Base-by-base conservation (phyloP, 192 early-diverging fungal genomes). In the Rhizoclosmatium sp. region DNA sequence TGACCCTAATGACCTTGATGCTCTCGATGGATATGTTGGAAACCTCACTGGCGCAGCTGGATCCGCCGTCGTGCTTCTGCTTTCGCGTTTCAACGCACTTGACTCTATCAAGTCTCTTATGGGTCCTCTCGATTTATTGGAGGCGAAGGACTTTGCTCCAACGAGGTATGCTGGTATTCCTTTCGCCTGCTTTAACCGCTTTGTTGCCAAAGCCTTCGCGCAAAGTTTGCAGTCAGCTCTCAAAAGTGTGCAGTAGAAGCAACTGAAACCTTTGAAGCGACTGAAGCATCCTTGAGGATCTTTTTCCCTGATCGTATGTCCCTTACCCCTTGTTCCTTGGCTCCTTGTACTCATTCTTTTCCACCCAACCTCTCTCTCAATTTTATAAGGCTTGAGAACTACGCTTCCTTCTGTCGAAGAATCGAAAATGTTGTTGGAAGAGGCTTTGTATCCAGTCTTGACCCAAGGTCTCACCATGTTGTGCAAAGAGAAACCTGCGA, bases 401-500 rank as follows among this genome's bases (percentile, higher is more conserved):
- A 61, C 74, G 5, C 65, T 82, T 16, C 85, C 83, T 4, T 74
- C 74, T 9, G 7, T 69, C 2, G 85, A 87, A 58, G 46, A 54
- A 16, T 75, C 85, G 1, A 83, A 86, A 65, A 12, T 75, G 7
- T 81, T 84, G 51, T 79, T 89, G 12, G 86, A 89, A 64, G 78
- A 71, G 4, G 61, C 81, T 3, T 51, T 89, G 19, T 89, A 89
- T 68, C 88, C 88, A 23, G 76, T 81, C 2, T 74, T 89, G 23
- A 65, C 83, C 19, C 76, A 86, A 44, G 88, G 88, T 1, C 80
- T 89, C n/a, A 87, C 88, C 14, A 81, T 84, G 72, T 61, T 89
- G 47, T 87, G 84, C 81, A 87, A 89, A 67, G 85, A 82, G 66
- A 89, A 89, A 68, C 88, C 88, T 5, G 82, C 80, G 41, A 86